Percentiles rank a stretch among this genome's conserved stretches.
These are phyloP conservation scores for Candida awuae DNA, from an alignment of 805 yeast genomes.

Conservation along the genomic window DNA sequence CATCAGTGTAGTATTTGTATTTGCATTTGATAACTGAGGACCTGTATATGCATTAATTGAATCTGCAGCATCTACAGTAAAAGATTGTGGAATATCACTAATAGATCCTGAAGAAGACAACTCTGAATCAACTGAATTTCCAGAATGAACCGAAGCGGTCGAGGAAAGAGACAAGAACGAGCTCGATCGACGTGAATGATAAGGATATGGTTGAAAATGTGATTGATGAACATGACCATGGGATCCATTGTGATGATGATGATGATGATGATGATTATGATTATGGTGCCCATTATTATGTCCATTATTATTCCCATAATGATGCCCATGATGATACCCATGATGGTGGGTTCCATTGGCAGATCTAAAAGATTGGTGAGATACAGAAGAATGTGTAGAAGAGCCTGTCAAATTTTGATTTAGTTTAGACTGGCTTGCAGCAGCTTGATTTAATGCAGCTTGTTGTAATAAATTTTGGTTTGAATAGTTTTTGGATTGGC, in stretches of 20 bases:
- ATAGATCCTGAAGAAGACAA: constrained; percentile 17
- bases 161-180: constrained; percentile 25
- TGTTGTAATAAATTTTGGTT: constrained; percentile 11
- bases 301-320: constrained; percentile 13
- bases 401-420: constrained; percentile 24
- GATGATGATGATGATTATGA: constrained; percentile 16
- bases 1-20: constrained; percentile 29
- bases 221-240: constrained; percentile 20
- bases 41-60: constrained; percentile 14
- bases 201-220: constrained; percentile 21
- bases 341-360: constrained; percentile 10
- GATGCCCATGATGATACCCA: constrained; percentile 10
- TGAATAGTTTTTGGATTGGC: constrained; percentile 1
- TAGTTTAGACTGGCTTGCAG: constrained; percentile 11
- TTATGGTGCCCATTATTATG: constrained; percentile 6
- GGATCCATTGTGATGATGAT: constrained; percentile 14
- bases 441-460: constrained; percentile 7
- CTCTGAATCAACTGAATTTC: constrained; percentile 23
- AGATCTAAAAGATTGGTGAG: constrained; percentile 15
- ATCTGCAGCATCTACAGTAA: constrained; percentile 19
- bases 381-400: constrained; percentile 21
- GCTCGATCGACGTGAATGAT: constrained; percentile 17
- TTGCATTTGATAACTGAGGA: constrained; percentile 24
- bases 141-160: constrained; percentile 20
- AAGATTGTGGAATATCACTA: constrained; percentile 22